phyloP scores from a whole-genome alignment of 2,329 filamentous ascomycete genomes.

The Ascochyta clinopodiicola region DNA sequence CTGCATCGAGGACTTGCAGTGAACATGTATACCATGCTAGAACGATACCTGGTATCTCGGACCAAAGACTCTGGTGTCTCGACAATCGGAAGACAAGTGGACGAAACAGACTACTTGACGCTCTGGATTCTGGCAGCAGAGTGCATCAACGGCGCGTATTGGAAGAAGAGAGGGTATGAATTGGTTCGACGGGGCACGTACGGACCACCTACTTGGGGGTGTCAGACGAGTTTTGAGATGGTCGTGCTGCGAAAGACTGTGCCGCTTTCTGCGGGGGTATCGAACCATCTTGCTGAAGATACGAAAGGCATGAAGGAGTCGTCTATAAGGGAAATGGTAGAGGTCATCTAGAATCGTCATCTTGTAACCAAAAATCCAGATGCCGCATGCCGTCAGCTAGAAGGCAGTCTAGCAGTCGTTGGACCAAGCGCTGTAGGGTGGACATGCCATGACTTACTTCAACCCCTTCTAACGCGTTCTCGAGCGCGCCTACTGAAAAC shows the following conservation, averaged over 20 bases:
- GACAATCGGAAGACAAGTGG: background rate
- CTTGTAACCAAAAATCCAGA: too few relatives aligned
- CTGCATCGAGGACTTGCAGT: slow-evolving; percentile 28
- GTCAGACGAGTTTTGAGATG: slow-evolving; percentile 31
- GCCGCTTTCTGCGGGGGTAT: background rate
- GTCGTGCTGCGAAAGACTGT: slow-evolving; percentile 29
- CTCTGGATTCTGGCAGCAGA: slow-evolving; percentile 37
- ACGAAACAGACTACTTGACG: background rate
- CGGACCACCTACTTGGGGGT: slow-evolving; percentile 27
- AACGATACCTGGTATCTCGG: slow-evolving; percentile 5
- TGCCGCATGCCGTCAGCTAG: too few relatives aligned
- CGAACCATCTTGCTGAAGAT: background rate
- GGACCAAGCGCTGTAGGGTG: too few relatives aligned
- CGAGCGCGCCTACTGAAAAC: slow-evolving; percentile 3
- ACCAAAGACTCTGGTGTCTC: background rate
- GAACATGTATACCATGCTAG: slow-evolving; percentile 16
- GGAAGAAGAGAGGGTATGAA: slow-evolving; percentile 33
- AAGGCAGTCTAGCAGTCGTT: too few relatives aligned
- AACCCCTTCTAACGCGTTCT: slow-evolving; percentile 14
- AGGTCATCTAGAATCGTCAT: background rate
- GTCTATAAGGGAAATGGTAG: background rate
- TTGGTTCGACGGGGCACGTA: slow-evolving; percentile 21
- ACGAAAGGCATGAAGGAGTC: background rate
- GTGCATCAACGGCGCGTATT: slow-evolving; percentile 35
- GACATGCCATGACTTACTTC: slow-evolving; percentile 62